Base-by-base conservation (phyloP, 768 basidiomycete genomes). In the Collybiopsis confluens region DNA sequence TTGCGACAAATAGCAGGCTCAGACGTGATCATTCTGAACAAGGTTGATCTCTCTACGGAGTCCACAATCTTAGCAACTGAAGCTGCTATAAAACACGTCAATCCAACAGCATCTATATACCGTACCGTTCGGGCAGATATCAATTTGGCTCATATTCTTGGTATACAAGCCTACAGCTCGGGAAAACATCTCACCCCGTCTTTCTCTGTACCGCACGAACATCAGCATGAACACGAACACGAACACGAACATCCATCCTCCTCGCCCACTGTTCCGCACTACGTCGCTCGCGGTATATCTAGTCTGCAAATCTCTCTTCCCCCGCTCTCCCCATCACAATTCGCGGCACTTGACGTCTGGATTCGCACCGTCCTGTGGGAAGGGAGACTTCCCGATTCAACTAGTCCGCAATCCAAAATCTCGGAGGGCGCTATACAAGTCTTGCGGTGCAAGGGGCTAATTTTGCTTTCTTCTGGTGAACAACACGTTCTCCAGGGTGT, bases 1-100 rank as follows among this genome's bases (percentile, higher is more conserved):
- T 23, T 94, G 62, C 97, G 95, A 50, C 97, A 99, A 75, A 87
- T 98, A 44, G 96, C 92, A 1, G 87, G 85, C 35, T 86, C 96
- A 23, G 97, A 99, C 63, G 86, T 96, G 23, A 78, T 98, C 35
- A 69, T 99, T 24, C 71, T 99, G 26, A 99, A 99, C 76, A 99
- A 99, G 74, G 73, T 76, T 24, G 96, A 98, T 62, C 73, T 98
- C 8, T 85, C 83, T 1, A 62, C 77, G 1, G 56, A 76, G 1
- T 66, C 71, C 4, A 70, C 72, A 20, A 62, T 90, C 1, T 49
- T 57, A 1, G 63, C 70, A 3, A 80, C 82, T 11, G 85, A 90
- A 64, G 63, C 60, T n/a, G 68, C 80, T 20, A 83, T 99, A 36
- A 79, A 74, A n/a, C 66, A 72, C 20, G 73, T 96, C 61, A 98